These are phyloP conservation scores for Chytriomyces hyalinus DNA, from an alignment of 192 early-diverging fungal genomes.

Conservation along the genomic window DNA sequence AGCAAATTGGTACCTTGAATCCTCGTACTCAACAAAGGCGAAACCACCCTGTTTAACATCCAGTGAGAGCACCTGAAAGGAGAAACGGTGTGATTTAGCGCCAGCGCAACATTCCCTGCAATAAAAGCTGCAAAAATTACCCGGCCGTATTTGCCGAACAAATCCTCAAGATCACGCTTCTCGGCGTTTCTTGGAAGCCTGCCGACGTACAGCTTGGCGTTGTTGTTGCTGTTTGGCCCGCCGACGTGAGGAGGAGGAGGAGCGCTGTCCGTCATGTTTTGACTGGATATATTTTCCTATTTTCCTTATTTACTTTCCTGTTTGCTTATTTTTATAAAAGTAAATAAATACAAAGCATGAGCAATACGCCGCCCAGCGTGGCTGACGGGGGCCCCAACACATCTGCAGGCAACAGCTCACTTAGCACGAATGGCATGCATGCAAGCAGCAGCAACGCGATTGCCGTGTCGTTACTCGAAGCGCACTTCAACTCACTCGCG, in stretches of 20 bases:
- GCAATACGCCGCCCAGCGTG: too few species aligned
- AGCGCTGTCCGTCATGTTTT: too few species aligned
- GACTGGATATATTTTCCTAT: too few species aligned
- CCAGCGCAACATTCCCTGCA: too few species aligned
- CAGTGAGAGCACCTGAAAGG: constrained; percentile 30
- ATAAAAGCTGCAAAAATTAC: constrained; percentile 16
- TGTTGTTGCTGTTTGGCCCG: constrained; percentile 2
- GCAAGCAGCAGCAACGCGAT: too few species aligned
- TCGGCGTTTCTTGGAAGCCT: constrained; percentile 41
- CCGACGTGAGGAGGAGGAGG: not conserved
- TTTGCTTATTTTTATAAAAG: too few species aligned
- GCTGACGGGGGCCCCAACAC: too few species aligned
- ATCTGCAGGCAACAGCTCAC: too few species aligned
- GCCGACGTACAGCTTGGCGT: constrained; percentile 59
- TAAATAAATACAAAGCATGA: too few species aligned
- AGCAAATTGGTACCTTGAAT: not conserved
- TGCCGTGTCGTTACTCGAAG: not conserved
- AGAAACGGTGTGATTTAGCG: constrained; percentile 2
- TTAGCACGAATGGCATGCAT: too few species aligned
- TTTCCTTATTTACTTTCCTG: too few species aligned
- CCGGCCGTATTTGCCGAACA: constrained; percentile 54
- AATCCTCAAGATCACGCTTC: constrained; percentile 53
- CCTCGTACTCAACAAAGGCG: constrained; percentile 58
- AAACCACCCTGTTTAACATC: constrained; percentile 62
- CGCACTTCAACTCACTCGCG: constrained; percentile 1